These are phyloP conservation scores for Oryza glaberrima DNA, from an alignment of 176 grass and related monocot species.

Conservation along the genomic window DNA sequence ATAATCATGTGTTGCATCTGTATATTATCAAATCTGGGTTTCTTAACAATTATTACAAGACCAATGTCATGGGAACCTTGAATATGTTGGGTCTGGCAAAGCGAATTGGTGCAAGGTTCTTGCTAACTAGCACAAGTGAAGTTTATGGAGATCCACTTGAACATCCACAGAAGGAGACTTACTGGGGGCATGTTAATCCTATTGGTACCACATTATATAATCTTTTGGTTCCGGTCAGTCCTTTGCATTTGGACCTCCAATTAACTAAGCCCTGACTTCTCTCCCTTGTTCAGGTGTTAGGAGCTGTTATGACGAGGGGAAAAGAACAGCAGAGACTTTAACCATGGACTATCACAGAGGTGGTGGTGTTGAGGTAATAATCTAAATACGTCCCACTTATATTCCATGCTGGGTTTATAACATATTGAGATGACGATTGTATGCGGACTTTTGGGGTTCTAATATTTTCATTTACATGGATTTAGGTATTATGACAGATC, in stretches of 20 bases:
- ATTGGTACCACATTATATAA: slow-evolving; percentile 56
- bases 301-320: slow-evolving; percentile 89
- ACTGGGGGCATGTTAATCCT: slow-evolving; percentile 97
- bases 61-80: slow-evolving; percentile 96
- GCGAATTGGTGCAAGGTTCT: slow-evolving; percentile 91
- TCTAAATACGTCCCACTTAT: neutral
- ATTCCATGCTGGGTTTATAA: neutral
- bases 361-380: slow-evolving; percentile 69
- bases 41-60: slow-evolving; percentile 73
- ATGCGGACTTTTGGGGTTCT: neutral
- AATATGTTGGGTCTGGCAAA: slow-evolving; percentile 98
- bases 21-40: slow-evolving; percentile 22
- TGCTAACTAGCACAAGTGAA: slow-evolving; percentile 87
- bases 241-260: slow-evolving; percentile 10
- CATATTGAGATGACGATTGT: neutral
- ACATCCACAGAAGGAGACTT: slow-evolving; percentile 90
- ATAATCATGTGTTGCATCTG: neutral
- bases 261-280: slow-evolving; percentile 9
- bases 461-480: neutral
- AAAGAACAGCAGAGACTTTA: slow-evolving; percentile 86
- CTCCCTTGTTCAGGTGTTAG: slow-evolving; percentile 59
- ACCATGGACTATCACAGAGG: slow-evolving; percentile 84
- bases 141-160: slow-evolving; percentile 97
- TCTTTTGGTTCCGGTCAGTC: slow-evolving; percentile 4
- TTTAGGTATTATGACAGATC: neutral